A percentile compares a stretch with the other conserved stretches of the same genome.
Evolutionary conservation across 2,329 filamentous ascomycete species (phyloP).

Genomic region (Grosmannia serpens): DNA sequence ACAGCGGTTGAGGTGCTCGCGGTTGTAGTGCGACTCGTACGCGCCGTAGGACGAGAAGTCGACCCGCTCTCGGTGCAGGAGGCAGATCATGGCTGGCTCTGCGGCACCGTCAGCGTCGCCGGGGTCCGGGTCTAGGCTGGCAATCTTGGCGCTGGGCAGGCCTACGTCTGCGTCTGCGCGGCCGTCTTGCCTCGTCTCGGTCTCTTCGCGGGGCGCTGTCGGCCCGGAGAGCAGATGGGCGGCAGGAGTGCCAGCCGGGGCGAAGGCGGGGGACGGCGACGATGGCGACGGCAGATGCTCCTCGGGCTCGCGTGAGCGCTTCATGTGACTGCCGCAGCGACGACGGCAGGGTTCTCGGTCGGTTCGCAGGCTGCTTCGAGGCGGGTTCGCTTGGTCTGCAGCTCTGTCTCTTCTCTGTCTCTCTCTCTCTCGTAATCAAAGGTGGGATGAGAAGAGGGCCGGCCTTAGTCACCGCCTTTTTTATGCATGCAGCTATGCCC

Average conservation of each 20-base stretch:
- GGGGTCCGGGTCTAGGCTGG: constrained; percentile 42
- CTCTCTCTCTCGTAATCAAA: too few species aligned
- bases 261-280: background rate
- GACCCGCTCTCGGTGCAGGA: constrained; percentile 59
- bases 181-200: background rate
- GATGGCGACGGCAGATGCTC: constrained; percentile 21
- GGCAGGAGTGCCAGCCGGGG: background rate
- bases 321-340: constrained; percentile 29
- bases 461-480: constrained; percentile 8
- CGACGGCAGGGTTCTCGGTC: background rate
- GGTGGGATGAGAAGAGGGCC: background rate
- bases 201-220: background rate
- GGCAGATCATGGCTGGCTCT: constrained; percentile 58
- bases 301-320: constrained; percentile 51
- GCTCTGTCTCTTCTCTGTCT: too few species aligned
- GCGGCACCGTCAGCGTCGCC: constrained; percentile 18
- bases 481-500: background rate
- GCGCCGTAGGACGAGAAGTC: constrained; percentile 65
- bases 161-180: background rate
- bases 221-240: background rate
- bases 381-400: too few species aligned
- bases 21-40: constrained; percentile 78
- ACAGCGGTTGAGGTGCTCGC: constrained; percentile 75
- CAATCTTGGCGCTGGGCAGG: constrained; percentile 32
- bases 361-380: too few species aligned